Conservation (phyloP, 2,329 filamentous ascomycete genomes). For the Macrophomina tecta region DNA sequence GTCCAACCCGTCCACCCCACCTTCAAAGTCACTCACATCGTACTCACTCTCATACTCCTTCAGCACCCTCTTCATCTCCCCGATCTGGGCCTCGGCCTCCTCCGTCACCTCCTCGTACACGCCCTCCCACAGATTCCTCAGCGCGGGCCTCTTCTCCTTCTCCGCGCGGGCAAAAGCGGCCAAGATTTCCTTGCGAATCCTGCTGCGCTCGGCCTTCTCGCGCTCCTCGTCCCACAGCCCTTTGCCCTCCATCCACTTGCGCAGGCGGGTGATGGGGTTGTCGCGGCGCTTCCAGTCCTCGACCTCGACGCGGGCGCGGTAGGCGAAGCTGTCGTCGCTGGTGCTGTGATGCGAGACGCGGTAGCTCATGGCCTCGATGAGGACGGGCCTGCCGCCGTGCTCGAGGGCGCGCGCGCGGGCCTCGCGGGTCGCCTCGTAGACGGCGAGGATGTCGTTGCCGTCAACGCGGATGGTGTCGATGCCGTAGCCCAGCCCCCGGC, state of each 20-base stretch:
- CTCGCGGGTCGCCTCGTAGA: constrained; percentile 77
- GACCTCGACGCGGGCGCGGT: constrained; percentile 90
- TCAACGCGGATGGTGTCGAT: constrained; percentile 92
- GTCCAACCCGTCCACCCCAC: constrained; percentile 69
- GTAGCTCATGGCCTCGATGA: constrained; percentile 97
- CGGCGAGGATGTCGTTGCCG: constrained; percentile 92
- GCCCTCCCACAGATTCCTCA: constrained; percentile 79
- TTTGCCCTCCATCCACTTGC: constrained; percentile 88
- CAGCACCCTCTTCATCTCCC: constrained; percentile 75
- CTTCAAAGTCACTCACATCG: constrained; percentile 77
- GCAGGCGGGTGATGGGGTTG: constrained; percentile 82
- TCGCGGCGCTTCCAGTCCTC: constrained; percentile 92
- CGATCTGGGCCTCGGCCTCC: constrained; percentile 77
- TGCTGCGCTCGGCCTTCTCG: constrained; percentile 74
- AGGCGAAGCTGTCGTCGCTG: constrained; percentile 95
- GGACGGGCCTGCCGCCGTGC: constrained; percentile 79
- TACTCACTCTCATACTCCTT: constrained; percentile 92
- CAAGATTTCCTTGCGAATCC: constrained; percentile 75
- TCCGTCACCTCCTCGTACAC: constrained; percentile 88
- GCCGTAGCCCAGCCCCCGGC: constrained; percentile 86
- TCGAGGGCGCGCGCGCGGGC: constrained; percentile 80
- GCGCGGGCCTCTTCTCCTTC: constrained; percentile 76
- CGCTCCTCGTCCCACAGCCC: constrained; percentile 83
- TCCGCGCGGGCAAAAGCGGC: constrained; percentile 85
- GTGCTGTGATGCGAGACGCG: constrained; percentile 98